Evolutionary conservation across 2,329 filamentous ascomycete species (phyloP).

Genomic region (Fusarium decemcellulare): DNA sequence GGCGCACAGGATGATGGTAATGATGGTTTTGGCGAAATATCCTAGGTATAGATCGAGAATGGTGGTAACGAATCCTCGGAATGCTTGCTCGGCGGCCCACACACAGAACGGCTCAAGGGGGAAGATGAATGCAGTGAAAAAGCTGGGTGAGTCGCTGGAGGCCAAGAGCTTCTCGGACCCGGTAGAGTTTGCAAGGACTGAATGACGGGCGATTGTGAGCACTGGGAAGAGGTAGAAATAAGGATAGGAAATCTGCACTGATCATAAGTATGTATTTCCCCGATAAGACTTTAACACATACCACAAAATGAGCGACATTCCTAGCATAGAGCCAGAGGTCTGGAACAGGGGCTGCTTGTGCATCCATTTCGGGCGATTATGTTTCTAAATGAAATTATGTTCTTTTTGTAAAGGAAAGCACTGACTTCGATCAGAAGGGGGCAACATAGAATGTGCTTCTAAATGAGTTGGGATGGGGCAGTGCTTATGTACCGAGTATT

Average conservation of each 20-base stretch:
- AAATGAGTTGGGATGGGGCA: not conserved
- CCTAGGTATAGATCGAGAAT: not conserved
- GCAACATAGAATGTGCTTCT: too few species aligned
- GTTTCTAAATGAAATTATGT: not conserved
- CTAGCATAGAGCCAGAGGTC: not conserved
- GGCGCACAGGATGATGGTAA: not conserved
- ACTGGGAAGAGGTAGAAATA: not conserved
- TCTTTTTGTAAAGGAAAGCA: too few species aligned
- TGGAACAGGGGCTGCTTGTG: not conserved
- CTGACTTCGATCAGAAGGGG: fast-evolving
- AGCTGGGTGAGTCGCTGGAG: not conserved
- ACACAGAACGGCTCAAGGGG: not conserved
- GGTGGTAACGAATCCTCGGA: not conserved
- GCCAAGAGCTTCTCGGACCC: not conserved
- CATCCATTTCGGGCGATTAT: not conserved
- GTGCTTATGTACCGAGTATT: not conserved
- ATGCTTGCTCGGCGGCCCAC: not conserved
- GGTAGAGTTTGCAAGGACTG: not conserved
- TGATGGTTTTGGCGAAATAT: not conserved
- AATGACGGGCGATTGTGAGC: not conserved
- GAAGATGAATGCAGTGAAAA: conserved; percentile 2
- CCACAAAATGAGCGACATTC: not conserved
- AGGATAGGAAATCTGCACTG: not conserved
- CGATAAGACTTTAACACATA: not conserved
- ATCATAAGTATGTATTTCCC: not conserved